These are phyloP conservation scores for Lasiodiplodia hormozganensis DNA, from an alignment of 2,329 filamentous ascomycete species.

Conservation along the genomic window DNA sequence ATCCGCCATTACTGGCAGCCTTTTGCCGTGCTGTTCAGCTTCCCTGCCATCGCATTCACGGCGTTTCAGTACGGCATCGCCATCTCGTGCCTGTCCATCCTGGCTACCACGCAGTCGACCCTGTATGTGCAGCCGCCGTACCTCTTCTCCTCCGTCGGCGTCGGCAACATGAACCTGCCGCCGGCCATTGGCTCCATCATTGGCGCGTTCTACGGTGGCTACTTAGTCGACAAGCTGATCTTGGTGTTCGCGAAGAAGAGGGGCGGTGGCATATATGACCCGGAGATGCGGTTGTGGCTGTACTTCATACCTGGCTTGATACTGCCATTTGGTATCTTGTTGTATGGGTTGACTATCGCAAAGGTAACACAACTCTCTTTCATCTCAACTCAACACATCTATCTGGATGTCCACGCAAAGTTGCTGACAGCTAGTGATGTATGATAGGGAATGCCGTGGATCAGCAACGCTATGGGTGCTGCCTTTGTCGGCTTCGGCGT, in stretches of 20 bases:
- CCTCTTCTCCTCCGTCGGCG: slow-evolving; percentile 46
- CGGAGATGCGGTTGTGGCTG: slow-evolving; percentile 54
- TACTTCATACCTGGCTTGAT: slow-evolving; percentile 43
- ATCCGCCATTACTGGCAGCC: slow-evolving; percentile 45
- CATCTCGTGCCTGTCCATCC: slow-evolving; percentile 51
- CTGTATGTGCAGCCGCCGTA: slow-evolving; percentile 45
- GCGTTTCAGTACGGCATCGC: slow-evolving; percentile 50
- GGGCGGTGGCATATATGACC: slow-evolving; percentile 50
- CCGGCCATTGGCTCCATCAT: slow-evolving; percentile 27
- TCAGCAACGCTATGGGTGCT: slow-evolving; percentile 44
- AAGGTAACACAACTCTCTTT: slow-evolving; percentile 29
- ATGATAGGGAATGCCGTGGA: slow-evolving; percentile 38
- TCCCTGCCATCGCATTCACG: slow-evolving; percentile 50
- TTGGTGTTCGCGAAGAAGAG: slow-evolving; percentile 42
- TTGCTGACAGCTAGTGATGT: neutral
- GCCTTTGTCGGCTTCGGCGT: slow-evolving; percentile 49
- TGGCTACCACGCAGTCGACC: slow-evolving; percentile 50
- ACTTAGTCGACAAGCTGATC: slow-evolving; percentile 10
- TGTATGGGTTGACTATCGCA: slow-evolving; percentile 47
- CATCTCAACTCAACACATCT: neutral
- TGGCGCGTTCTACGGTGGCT: slow-evolving; percentile 8
- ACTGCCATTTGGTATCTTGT: slow-evolving; percentile 45
- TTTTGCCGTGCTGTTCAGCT: slow-evolving; percentile 54
- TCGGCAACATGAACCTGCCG: slow-evolving; percentile 46
- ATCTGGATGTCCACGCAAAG: slow-evolving; percentile 30